Evolutionary conservation across 2,329 filamentous ascomycete species (phyloP).

Genomic region (Verticillium longisporum): DNA sequence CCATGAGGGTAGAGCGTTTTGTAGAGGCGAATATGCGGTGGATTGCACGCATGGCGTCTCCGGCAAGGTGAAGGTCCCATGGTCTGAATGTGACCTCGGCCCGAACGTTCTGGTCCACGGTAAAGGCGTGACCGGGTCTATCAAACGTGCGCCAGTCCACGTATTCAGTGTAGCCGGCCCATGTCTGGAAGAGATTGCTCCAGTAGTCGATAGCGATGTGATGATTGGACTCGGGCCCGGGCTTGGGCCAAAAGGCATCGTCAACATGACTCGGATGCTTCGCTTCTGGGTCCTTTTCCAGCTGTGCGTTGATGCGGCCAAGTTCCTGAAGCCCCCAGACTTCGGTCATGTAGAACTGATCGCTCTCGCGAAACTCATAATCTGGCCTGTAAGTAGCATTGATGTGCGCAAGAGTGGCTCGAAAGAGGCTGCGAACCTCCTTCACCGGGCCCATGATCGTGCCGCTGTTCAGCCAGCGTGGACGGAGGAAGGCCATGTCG

Average conservation of each 20-base stretch:
- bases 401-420: constrained; percentile 22
- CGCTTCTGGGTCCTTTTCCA: constrained; percentile 13
- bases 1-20: constrained; percentile 15
- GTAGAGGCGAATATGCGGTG: constrained; percentile 22
- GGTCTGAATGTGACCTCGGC: constrained; percentile 19
- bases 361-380: constrained; percentile 26
- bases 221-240: constrained; percentile 14
- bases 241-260: constrained; percentile 14
- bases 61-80: constrained; percentile 23
- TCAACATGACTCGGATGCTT: constrained; percentile 9
- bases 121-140: constrained; percentile 15
- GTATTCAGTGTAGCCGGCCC: constrained; percentile 25
- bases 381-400: constrained; percentile 23
- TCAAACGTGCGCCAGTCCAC: constrained; percentile 25
- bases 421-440: constrained; percentile 21
- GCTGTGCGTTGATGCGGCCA: constrained; percentile 22
- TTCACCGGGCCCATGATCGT: constrained; percentile 33
- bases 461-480: constrained; percentile 38
- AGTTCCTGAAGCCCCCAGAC: constrained; percentile 36
- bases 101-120: constrained; percentile 12
- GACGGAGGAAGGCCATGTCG: constrained; percentile 21
- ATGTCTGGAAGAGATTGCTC: constrained; percentile 31
- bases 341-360: constrained; percentile 36
- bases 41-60: constrained; percentile 19
- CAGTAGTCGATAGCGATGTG: constrained; percentile 34